These are phyloP conservation scores for Lipomyces anomalus DNA, from an alignment of 805 yeast genomes.

Conservation along the genomic window DNA sequence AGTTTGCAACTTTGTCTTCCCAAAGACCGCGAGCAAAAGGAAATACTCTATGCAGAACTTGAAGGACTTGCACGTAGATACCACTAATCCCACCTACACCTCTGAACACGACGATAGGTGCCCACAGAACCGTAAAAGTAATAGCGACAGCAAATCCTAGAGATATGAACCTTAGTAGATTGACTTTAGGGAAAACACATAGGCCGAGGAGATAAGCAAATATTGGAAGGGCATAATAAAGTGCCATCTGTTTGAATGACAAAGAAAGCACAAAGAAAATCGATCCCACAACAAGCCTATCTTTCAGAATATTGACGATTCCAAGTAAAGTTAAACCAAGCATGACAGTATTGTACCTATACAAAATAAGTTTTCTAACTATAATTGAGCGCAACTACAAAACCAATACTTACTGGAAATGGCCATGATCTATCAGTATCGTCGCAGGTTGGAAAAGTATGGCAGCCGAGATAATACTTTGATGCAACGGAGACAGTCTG, in stretches of 20 bases:
- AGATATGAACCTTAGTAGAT: constrained; percentile 51
- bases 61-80: constrained; percentile 43
- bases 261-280: constrained; percentile 71
- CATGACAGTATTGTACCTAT: constrained; percentile 77
- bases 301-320: constrained; percentile 58
- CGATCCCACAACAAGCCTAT: constrained; percentile 61
- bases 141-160: constrained; percentile 60
- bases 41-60: constrained; percentile 64
- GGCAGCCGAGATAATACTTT: constrained; percentile 41
- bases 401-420: constrained; percentile 56
- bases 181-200: constrained; percentile 42
- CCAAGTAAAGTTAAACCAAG: constrained; percentile 74
- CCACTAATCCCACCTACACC: constrained; percentile 20
- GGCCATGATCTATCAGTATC: constrained; percentile 89
- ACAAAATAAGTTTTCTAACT: not conserved
- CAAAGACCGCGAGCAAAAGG: constrained; percentile 92
- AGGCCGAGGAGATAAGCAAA: constrained; percentile 70
- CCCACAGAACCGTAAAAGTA: constrained; percentile 47
- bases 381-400: not conserved
- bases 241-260: constrained; percentile 90
- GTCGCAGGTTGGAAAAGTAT: constrained; percentile 81
- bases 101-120: constrained; percentile 44
- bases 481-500: constrained; percentile 38
- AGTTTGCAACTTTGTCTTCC: constrained; percentile 95
- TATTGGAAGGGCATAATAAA: constrained; percentile 85